These are phyloP conservation scores for Rhazya stricta DNA, from an alignment of 257 asterid species.

Conservation along the genomic window DNA sequence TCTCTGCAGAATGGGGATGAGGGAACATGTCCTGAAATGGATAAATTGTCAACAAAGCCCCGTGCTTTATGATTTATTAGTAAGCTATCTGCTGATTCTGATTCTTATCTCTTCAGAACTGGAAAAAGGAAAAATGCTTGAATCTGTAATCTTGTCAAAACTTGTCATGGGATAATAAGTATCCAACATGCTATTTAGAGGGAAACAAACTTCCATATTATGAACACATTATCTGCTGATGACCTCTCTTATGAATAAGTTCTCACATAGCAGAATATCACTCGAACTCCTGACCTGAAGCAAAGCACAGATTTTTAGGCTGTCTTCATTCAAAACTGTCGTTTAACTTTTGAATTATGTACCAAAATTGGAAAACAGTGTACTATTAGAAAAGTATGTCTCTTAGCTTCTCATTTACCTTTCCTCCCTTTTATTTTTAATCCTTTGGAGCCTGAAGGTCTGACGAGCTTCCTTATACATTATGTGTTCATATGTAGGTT, in stretches of 20 bases:
- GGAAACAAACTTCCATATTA: neutral
- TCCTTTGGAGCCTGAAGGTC: conserved; percentile 6
- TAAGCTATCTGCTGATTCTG: neutral
- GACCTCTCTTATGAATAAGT: neutral
- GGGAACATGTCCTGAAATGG: neutral
- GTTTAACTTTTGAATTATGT: neutral
- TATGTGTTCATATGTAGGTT: conserved; percentile 45
- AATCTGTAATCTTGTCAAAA: neutral
- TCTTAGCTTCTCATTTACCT: neutral
- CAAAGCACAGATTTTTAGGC: neutral
- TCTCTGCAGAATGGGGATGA: neutral
- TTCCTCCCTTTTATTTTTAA: neutral
- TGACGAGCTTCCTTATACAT: conserved; percentile 6
- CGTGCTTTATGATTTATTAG: neutral
- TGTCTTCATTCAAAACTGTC: neutral
- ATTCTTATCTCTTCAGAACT: neutral
- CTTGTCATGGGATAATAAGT: neutral
- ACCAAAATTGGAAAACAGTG: neutral
- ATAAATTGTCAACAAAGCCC: neutral
- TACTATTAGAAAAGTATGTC: neutral
- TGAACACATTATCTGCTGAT: neutral
- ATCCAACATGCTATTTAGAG: neutral
- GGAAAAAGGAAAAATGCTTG: neutral
- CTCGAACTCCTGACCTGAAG: neutral
- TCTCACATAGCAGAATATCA: neutral